Percentiles rank a stretch among this genome's conserved stretches.
Conservation (phyloP, 163 green algal species). For the Chlamydomonas reinhardtii region DNA sequence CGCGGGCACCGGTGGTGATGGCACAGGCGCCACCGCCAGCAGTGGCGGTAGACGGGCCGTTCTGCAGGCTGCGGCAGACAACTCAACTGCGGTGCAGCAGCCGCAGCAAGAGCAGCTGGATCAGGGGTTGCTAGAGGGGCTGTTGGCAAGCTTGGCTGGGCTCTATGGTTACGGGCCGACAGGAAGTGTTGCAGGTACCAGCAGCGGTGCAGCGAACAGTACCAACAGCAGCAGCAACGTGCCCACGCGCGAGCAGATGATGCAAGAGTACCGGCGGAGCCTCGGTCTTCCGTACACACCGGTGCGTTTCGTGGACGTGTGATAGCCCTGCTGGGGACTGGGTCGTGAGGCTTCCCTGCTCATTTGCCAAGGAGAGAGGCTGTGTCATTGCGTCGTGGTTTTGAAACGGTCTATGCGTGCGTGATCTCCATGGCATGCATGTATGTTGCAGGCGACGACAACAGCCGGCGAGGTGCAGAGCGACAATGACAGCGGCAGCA, state of each 20-base stretch:
- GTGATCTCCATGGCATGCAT: background rate
- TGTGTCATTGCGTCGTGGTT: no score
- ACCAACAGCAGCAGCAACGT: no score
- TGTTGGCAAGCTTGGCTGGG: background rate
- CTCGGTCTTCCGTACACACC: background rate
- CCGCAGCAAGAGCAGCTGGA: background rate
- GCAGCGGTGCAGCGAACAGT: no score
- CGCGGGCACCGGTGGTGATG: no score
- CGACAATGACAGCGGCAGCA: background rate
- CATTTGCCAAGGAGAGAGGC: background rate
- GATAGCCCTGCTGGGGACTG: background rate
- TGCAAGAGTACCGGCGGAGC: background rate
- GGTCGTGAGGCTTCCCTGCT: background rate
- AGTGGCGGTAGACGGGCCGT: no score
- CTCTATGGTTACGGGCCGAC: background rate
- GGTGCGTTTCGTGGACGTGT: background rate
- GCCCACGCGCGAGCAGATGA: no score
- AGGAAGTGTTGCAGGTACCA: no score
- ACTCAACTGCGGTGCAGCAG: background rate
- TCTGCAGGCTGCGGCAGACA: background rate
- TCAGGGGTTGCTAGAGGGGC: background rate
- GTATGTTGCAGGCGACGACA: background rate
- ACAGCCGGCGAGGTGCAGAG: background rate
- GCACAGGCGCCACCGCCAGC: no score
- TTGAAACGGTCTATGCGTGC: no score